Base-by-base conservation (phyloP, 495 filamentous ascomycete genomes). In the Wilcoxina mikolae region DNA sequence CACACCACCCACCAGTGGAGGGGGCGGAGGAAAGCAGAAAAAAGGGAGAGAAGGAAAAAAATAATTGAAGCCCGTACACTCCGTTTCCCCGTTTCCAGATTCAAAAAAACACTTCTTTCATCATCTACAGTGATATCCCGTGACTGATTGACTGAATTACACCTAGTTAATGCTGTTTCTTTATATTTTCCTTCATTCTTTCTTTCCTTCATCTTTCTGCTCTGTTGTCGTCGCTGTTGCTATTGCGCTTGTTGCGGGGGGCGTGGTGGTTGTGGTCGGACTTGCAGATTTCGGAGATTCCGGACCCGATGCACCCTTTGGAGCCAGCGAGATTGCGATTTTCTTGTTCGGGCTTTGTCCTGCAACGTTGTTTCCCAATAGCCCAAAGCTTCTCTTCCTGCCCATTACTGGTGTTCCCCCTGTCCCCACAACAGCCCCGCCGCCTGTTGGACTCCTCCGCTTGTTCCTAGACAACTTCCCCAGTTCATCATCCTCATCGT, bases 401-500 rank as follows among this genome's bases (percentile, higher is more conserved):
- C 69, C 63, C 25, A 75, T 44, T 42, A 22, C 26, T 43, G 29
- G 43, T 51, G 1, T 67, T 69, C 7, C 66, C 61, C 41, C 65
- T 68, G 17, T 63, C 65, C 10, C 68, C 60, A 43, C 67, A 68
- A 49, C 68, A 67, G 41, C 25, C 22, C 29, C 53, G 54, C 57
- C 29, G 54, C 53, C 44, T 2, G 64, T 70, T 59, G 72, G 77
- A 51, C 73, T 86, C 56, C 84, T 74, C 42, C 81, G 75, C 67
- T 88, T 87, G 54, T 76, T 75, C 33, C 73, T 73, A 7, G 81
- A 73, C 55, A 91, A 72, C 64, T 87, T 90, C 20, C 76, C 77
- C 22, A 94, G 68, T 54, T 83, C 85, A 58, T 94, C 87, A 47
- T 81, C 78, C 35, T 79, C 76, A 51, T 95, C 89, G 39, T 89